Conservation (phyloP, 2,329 filamentous ascomycete genomes). For the Trichoderma asperellum region DNA sequence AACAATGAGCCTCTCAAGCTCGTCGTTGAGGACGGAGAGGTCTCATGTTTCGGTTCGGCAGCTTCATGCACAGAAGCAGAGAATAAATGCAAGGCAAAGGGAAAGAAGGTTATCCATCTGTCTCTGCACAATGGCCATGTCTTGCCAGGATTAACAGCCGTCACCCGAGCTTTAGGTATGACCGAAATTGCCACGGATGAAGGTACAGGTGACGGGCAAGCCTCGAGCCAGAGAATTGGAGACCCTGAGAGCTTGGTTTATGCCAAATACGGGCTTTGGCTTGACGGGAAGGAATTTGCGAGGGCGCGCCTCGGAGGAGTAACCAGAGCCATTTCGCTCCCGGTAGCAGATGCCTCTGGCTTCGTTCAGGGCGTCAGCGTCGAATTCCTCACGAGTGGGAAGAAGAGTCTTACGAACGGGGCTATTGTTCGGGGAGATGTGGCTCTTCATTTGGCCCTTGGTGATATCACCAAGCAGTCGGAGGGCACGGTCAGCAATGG, state of each 20-base stretch:
- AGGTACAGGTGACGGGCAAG: conserved; percentile 51
- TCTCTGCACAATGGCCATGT: conserved; percentile 24
- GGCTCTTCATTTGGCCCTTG: conserved; percentile 45
- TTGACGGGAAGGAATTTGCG: conserved; percentile 47
- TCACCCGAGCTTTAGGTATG: conserved; percentile 53
- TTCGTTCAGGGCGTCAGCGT: conserved; percentile 45
- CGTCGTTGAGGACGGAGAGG: conserved; percentile 9
- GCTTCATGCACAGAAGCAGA: conserved; percentile 3
- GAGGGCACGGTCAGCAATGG: conserved; percentile 34
- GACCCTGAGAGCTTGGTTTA: conserved; percentile 41
- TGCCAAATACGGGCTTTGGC: conserved; percentile 47
- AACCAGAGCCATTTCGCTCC: conserved; percentile 49
- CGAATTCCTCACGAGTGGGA: conserved; percentile 26
- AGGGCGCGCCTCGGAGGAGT: conserved; percentile 50
- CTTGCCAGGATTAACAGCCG: conserved; percentile 53
- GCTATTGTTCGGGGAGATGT: conserved; percentile 49
- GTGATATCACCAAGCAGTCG: conserved; percentile 40
- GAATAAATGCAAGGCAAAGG: not conserved
- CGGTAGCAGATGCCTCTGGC: conserved; percentile 36
- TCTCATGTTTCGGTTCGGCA: conserved; percentile 21
- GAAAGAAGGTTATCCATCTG: conserved; percentile 15
- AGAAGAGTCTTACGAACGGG: conserved; percentile 39
- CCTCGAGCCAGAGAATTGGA: conserved; percentile 32
- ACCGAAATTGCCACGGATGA: conserved; percentile 52
- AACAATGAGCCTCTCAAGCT: conserved; percentile 11